Evolutionary conservation across 208 protist genomes (phyloP), one percentile per base, ranked within the genome.

Genomic region (Leishmania aethiopica): DNA sequence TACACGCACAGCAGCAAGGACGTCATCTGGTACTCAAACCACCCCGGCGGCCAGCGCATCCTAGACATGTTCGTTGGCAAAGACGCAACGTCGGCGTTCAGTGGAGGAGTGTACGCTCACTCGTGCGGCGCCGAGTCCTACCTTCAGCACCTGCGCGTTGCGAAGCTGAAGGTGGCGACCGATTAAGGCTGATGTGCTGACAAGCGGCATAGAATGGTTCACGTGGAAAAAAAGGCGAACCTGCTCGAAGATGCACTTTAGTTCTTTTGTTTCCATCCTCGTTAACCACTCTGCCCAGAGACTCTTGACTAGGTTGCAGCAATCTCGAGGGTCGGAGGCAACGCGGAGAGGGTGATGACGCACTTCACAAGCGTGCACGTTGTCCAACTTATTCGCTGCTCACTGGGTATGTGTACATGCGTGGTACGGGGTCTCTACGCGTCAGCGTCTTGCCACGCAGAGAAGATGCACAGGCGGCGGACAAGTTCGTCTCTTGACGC

Each of bases 31-130:
- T 93, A 94, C 83, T 77, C 84, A 28, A 80, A 80, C 77, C 94
- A 98, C 85, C 92, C 92, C 3, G 94, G 93, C 55, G 93, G 94
- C 70, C 88, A 93, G 86, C 85, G 88, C 78, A 87, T 95, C 67
- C 84, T 97, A 5, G 89, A 96, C 77, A 79, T 88, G 74, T 96
- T 92, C 66, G 84, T 95, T 71, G 95, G 92, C 74, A 96, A 93
- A 74, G 93, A 97, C 80, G 90, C 91, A 3, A 96, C 91, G 22
- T 79, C 82, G 40, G 93, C 87, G 51, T 96, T 97, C 83, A 88
- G 77, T 64, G 91, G 92, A 72, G 89, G 86, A 7, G 88, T 96
- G 25, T 96, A 97, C 88, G 88, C 86, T 25, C 92, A 97, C 85
- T 90, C 87, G 22, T 79, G 79, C 55, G 91, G 86, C 25, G 93